These are phyloP conservation scores for Musa itinerans DNA, from an alignment of 176 grass and related monocot species.

Conservation along the genomic window DNA sequence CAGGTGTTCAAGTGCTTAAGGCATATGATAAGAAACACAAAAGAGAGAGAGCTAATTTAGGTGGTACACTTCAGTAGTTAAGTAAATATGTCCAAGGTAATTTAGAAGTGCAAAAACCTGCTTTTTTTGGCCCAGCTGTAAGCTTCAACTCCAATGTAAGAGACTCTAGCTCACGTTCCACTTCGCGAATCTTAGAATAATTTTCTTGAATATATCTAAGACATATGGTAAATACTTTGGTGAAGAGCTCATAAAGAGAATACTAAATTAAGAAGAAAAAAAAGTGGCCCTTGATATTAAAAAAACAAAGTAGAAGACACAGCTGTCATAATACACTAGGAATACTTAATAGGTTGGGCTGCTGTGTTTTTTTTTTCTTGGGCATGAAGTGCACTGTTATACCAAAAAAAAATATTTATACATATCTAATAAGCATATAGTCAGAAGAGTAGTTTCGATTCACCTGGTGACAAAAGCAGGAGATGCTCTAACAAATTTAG, in stretches of 20 bases:
- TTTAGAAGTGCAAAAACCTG: constrained; percentile 34
- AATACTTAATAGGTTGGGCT: background rate
- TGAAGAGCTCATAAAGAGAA: background rate
- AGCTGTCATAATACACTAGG: background rate
- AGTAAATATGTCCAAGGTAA: constrained; percentile 14
- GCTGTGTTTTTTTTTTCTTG: background rate
- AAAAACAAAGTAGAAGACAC: too few species aligned
- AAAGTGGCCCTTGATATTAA: background rate
- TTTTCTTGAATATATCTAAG: constrained; percentile 92
- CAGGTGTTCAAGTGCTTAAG: constrained; percentile 76
- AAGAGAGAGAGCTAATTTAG: constrained; percentile 3
- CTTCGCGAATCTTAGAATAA: constrained; percentile 93
- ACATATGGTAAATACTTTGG: constrained; percentile 1
- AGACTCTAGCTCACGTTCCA: constrained; percentile 79
- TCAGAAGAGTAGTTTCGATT: background rate
- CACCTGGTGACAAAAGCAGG: background rate
- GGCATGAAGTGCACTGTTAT: too few species aligned
- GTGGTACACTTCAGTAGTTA: constrained; percentile 17
- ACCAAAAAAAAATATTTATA: too few species aligned
- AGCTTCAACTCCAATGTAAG: constrained; percentile 84
- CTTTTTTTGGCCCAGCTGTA: constrained; percentile 95
- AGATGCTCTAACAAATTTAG: background rate
- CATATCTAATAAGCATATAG: background rate
- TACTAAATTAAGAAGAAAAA: background rate
- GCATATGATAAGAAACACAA: constrained; percentile 7